Evolutionary conservation across 345 rosid genomes (phyloP), one percentile per base, ranked within the genome.

Genomic region (Firmiana major): DNA sequence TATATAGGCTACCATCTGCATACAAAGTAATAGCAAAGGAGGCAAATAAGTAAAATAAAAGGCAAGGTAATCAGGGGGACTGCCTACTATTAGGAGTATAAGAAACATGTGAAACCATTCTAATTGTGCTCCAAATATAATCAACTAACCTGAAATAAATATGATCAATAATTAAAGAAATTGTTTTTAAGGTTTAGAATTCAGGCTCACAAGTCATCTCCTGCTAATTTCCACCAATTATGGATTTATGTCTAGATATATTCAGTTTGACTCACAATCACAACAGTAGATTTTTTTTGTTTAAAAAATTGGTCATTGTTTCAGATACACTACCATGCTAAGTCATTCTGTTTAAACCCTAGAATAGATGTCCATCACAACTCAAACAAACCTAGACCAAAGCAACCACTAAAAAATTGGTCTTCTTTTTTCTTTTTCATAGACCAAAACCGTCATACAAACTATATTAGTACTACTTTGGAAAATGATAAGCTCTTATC

Each of bases 1-100:
- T 81, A 82, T 90, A 90, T 43, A 87, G 72, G 85, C 94, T 24
- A 57, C 99, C 99, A 85, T 95, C 99, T 94, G 81, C 58, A 78
- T 6, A 54, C 31, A 69, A 45, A 17, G 63, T 9, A 31, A 49
- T n/a, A 38, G 15, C 9, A 19, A 63, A 7, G 16, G 8, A 31
- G 62, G 12, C 59, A 40, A 17, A 63, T 15, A 34, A 45, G 40
- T 34, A 19, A 54, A 38, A 73, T 26, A 70, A 55, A 73, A 24
- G 51, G 21, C 63, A 68, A 75, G 72, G 31, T 58, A 46, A 21
- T 9, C 36, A 66, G 72, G 22, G 40, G 54, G 59, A 45, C 46
- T 31, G 51, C 34, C 71, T 48, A 51, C 63, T n/a, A 42, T 59
- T 7, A 7, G 34, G 3, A 48, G 24, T n/a, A 55, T 38, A 68